Evolutionary conservation across 1,284 basidiomycete genomes (phyloP).

Genomic region (Irpex rosettiformis): DNA sequence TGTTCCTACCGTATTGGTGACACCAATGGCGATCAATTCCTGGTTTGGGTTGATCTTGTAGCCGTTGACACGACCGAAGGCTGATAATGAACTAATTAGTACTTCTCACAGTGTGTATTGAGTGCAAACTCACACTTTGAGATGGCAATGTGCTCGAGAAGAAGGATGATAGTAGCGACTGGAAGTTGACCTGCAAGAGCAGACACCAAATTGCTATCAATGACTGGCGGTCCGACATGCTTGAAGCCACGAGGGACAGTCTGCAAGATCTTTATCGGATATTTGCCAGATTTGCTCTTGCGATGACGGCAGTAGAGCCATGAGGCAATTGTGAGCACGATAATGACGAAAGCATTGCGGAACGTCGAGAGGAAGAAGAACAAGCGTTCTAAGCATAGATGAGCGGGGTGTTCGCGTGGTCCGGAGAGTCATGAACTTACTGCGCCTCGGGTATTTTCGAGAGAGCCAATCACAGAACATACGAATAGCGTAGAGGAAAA

Average conservation of each 20-base stretch:
- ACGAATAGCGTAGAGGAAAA: constrained; percentile 75
- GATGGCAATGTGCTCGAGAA: constrained; percentile 97
- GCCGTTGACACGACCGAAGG: constrained; percentile 93
- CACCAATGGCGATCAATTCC: constrained; percentile 96
- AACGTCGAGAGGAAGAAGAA: constrained; percentile 87
- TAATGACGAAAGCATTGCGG: constrained; percentile 85
- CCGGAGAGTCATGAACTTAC: constrained; percentile 33
- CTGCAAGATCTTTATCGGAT: constrained; percentile 84
- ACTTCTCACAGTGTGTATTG: not conserved
- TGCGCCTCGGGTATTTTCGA: constrained; percentile 63
- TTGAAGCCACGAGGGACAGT: constrained; percentile 82
- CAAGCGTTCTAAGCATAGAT: constrained; percentile 47
- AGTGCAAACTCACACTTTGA: constrained; percentile 65
- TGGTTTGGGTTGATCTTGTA: constrained; percentile 99
- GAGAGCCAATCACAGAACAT: constrained; percentile 57
- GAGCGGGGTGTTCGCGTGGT: constrained; percentile 14
- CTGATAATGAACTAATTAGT: constrained; percentile 34
- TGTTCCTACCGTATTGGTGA: constrained; percentile 87
- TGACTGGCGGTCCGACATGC: constrained; percentile 71
- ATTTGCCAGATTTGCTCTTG: constrained; percentile 53
- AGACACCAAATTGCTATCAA: constrained; percentile 60
- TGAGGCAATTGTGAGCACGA: constrained; percentile 81
- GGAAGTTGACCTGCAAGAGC: constrained; percentile 78
- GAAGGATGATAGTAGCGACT: constrained; percentile 90
- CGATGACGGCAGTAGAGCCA: constrained; percentile 79